Evolutionary conservation across 2,329 filamentous ascomycete species (phyloP).

Genomic region (Colletotrichum navitas): DNA sequence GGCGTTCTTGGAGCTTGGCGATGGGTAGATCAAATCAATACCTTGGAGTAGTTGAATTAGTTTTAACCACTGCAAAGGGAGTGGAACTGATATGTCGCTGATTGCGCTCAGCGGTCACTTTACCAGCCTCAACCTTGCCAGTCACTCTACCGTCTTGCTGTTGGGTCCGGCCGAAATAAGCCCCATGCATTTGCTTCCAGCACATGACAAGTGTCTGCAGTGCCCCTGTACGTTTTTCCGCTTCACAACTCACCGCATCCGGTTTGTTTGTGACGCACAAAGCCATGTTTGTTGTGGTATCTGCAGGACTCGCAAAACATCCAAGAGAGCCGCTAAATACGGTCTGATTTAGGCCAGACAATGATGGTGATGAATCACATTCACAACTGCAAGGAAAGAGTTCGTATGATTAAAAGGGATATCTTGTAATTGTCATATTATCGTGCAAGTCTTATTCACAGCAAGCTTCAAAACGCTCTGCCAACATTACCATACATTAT

Average conservation of each 20-base stretch:
- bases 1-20: background rate
- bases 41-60: background rate
- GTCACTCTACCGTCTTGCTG: background rate
- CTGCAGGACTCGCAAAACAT: background rate
- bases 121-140: background rate
- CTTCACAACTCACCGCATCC: background rate
- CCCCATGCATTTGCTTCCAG: no score
- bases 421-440: slow-evolving; percentile 11
- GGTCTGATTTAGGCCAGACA: background rate
- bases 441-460: background rate
- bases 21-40: background rate
- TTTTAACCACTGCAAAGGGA: background rate
- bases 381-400: background rate
- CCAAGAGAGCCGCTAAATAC: no score
- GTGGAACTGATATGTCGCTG: background rate
- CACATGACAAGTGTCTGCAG: background rate
- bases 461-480: background rate
- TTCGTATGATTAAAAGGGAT: background rate
- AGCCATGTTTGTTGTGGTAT: background rate
- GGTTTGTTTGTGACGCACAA: background rate
- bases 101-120: background rate
- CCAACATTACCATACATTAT: slow-evolving; percentile 6
- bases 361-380: no score
- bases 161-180: background rate
- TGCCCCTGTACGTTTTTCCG: background rate